phyloP scores from a whole-genome alignment of 2,329 filamentous ascomycete species.

The Talaromyces pinophilus region DNA sequence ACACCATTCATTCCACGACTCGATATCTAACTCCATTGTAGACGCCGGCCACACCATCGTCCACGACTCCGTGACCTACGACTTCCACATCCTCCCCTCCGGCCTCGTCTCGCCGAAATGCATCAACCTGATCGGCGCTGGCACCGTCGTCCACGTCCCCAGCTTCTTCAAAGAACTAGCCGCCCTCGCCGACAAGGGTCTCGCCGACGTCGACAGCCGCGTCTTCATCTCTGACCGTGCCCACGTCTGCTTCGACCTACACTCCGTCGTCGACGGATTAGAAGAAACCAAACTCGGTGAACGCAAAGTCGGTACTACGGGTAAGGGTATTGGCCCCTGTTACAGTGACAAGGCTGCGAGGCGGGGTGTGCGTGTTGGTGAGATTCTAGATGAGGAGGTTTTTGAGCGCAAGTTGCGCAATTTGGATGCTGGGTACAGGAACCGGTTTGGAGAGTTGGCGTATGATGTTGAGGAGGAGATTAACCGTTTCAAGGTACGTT shows the following conservation, averaged over 20 bases:
- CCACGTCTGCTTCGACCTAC: conserved; percentile 49
- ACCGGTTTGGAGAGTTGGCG: conserved; percentile 59
- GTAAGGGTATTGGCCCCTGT: conserved; percentile 57
- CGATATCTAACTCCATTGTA: conserved; percentile 1
- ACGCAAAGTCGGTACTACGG: conserved; percentile 52
- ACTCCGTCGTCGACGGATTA: conserved; percentile 49
- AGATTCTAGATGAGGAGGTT: conserved; percentile 57
- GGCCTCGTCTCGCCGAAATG: conserved; percentile 48
- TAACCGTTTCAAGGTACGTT: conserved; percentile 53
- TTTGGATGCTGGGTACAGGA: conserved; percentile 55
- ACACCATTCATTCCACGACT: background rate
- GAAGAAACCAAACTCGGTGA: conserved; percentile 48
- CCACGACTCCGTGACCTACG: conserved; percentile 48
- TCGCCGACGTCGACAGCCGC: conserved; percentile 43
- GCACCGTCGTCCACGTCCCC: conserved; percentile 51
- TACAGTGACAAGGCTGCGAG: conserved; percentile 65
- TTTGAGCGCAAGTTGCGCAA: conserved; percentile 58
- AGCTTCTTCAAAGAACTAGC: conserved; percentile 52
- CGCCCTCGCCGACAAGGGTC: conserved; percentile 47
- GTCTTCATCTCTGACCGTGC: conserved; percentile 51
- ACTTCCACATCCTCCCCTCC: conserved; percentile 53
- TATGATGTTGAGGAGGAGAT: conserved; percentile 65
- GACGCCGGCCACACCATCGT: conserved; percentile 53
- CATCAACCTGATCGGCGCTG: conserved; percentile 51
- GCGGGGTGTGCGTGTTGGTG: conserved; percentile 59